phyloP scores from a whole-genome alignment of 177 flowering plant genomes.

The Vitis hybrid region DNA sequence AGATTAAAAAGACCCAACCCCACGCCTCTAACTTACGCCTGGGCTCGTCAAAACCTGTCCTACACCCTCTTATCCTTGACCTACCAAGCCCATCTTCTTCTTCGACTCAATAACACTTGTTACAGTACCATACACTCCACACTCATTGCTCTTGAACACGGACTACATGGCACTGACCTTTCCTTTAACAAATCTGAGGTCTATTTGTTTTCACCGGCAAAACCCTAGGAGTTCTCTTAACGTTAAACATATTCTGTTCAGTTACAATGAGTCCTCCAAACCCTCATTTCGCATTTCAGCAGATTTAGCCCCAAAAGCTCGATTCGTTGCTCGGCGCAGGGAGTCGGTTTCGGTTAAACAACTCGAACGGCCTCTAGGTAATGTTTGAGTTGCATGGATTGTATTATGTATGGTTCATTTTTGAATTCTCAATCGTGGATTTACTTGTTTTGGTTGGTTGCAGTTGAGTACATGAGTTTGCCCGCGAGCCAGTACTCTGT shows the following conservation, averaged over 20 bases:
- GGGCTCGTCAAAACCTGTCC: no score
- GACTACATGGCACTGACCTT: constrained; percentile 6
- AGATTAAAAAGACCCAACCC: no score
- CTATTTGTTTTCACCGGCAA: constrained; percentile 7
- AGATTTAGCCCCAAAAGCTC: constrained; percentile 52
- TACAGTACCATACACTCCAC: no score
- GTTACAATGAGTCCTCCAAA: constrained; percentile 15
- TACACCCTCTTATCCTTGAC: no score
- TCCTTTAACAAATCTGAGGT: background rate
- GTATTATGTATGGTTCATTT: background rate
- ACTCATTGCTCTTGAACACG: no score
- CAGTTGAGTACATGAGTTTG: constrained; percentile 90
- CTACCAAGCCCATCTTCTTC: no score
- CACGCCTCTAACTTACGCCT: no score
- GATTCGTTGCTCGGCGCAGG: constrained; percentile 62
- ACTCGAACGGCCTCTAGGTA: constrained; percentile 78
- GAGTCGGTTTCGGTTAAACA: constrained; percentile 65
- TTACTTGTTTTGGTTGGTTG: constrained; percentile 16
- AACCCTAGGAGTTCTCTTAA: constrained; percentile 14
- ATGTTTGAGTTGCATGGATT: background rate
- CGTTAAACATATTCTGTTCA: background rate
- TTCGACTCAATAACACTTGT: no score
- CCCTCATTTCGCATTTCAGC: constrained; percentile 34
- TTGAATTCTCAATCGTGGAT: constrained; percentile 4
- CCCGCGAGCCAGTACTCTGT: constrained; percentile 97